Evolutionary conservation across 1,284 basidiomycete species (phyloP).

Genomic region (Rhodotorula sp.): DNA sequence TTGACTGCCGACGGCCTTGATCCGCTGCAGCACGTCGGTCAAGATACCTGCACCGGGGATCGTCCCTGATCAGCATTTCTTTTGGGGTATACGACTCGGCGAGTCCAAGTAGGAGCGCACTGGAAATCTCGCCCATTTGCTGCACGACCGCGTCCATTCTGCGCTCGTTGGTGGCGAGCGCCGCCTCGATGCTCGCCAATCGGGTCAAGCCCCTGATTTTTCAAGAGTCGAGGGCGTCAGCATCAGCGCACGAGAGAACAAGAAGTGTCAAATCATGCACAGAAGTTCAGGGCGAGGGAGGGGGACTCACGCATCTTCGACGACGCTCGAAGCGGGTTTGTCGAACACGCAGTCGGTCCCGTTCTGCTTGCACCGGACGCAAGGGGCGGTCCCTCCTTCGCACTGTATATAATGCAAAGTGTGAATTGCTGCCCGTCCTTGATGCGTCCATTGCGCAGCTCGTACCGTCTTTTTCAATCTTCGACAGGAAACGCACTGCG

Average conservation of each 20-base stretch:
- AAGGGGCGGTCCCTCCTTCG: conserved; percentile 12
- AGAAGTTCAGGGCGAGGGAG: too few species aligned
- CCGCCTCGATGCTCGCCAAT: conserved; percentile 16
- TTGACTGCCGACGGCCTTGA: not conserved
- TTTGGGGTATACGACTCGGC: too few species aligned
- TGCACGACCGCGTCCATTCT: conserved; percentile 19
- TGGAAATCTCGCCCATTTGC: conserved; percentile 20
- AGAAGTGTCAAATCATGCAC: too few species aligned
- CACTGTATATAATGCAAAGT: conserved; percentile 3
- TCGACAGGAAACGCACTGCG: conserved; percentile 10
- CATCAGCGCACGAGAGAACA: too few species aligned
- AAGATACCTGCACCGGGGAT: conserved; percentile 1
- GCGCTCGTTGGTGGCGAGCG: conserved; percentile 20
- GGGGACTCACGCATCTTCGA: conserved; percentile 20
- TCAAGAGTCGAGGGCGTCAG: too few species aligned
- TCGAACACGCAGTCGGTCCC: conserved; percentile 21
- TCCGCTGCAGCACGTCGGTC: not conserved
- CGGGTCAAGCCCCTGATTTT: conserved; percentile 8
- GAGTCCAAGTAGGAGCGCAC: not conserved
- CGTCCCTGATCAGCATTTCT: not conserved
- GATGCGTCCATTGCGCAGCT: not conserved
- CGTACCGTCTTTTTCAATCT: conserved; percentile 17
- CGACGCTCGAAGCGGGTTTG: conserved; percentile 7
- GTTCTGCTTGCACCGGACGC: conserved; percentile 8
- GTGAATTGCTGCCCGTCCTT: too few species aligned